phyloP scores from a whole-genome alignment of 2,329 filamentous ascomycete genomes.

The Dactylellina haptotyla region DNA sequence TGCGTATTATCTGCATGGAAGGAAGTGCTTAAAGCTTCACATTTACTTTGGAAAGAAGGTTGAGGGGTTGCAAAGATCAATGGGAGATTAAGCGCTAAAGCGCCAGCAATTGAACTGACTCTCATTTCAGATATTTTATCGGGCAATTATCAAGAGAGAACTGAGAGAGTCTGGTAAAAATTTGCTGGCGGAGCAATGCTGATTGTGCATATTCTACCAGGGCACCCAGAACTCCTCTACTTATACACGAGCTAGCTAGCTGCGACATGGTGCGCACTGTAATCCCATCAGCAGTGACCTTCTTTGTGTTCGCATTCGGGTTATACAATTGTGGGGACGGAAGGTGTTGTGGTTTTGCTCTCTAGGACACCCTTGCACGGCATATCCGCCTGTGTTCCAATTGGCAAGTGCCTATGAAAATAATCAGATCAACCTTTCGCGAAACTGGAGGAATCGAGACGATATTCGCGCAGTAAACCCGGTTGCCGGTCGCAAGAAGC shows the following conservation, averaged over 20 bases:
- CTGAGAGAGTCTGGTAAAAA: too few relatives aligned
- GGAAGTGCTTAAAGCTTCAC: not conserved
- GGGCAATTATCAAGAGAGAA: too few relatives aligned
- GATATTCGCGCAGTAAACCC: too few relatives aligned
- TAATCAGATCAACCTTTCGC: too few relatives aligned
- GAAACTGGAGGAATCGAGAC: too few relatives aligned
- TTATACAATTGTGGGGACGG: not conserved
- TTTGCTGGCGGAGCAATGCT: too few relatives aligned
- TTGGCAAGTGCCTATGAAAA: not conserved
- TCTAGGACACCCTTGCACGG: not conserved
- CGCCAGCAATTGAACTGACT: not conserved
- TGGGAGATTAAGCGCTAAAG: slow-evolving; percentile 1
- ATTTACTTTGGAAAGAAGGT: slow-evolving; percentile 8
- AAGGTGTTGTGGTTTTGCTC: not conserved
- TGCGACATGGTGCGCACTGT: not conserved
- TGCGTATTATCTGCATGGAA: slow-evolving; percentile 19
- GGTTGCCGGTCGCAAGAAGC: too few relatives aligned
- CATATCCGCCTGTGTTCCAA: not conserved
- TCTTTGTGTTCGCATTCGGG: not conserved
- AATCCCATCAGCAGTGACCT: not conserved
- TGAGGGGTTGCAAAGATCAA: not conserved
- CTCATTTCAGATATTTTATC: slow-evolving; percentile 14
- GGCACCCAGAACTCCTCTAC: too few relatives aligned
- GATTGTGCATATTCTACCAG: too few relatives aligned
- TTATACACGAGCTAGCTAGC: not conserved